These are phyloP conservation scores for Achaetomium macrosporum DNA, from an alignment of 2,329 filamentous ascomycete species.

Conservation along the genomic window DNA sequence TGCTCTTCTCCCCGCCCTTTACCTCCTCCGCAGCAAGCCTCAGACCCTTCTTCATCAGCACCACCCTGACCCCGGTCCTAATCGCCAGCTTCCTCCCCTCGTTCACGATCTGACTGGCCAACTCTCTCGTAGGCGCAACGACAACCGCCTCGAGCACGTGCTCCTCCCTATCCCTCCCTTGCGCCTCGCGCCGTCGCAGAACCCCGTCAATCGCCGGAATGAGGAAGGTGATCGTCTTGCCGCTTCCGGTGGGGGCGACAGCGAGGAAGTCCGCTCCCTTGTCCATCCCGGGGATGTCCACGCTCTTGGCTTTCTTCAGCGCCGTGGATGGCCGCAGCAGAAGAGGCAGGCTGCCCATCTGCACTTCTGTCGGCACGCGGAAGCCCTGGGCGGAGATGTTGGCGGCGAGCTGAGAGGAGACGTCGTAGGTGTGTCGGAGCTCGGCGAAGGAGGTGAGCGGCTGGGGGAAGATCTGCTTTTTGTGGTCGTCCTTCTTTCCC, in stretches of 20 bases:
- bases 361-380: conserved; percentile 83
- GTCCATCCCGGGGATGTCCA: conserved; percentile 30
- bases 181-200: conserved; percentile 47
- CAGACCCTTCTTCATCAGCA: conserved; percentile 51
- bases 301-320: conserved; percentile 34
- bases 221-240: conserved; percentile 90
- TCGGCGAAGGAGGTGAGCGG: conserved; percentile 74
- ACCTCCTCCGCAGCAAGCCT: conserved; percentile 9
- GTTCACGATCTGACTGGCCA: conserved; percentile 73
- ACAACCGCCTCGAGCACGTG: conserved; percentile 62
- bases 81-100: conserved; percentile 76
- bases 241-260: conserved; percentile 90
- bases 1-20: background rate
- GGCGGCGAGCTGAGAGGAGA: conserved; percentile 65
- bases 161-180: conserved; percentile 30
- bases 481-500: conserved; percentile 44
- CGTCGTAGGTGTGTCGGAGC: conserved; percentile 63
- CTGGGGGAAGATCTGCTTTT: conserved; percentile 63
- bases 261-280: conserved; percentile 68
- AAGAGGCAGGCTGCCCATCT: conserved; percentile 78
- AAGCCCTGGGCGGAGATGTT: conserved; percentile 86
- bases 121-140: conserved; percentile 71
- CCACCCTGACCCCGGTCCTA: conserved; percentile 72
- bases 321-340: conserved; percentile 56
- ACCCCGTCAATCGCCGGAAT: conserved; percentile 80